Conservation (phyloP, 1,284 basidiomycete species). For the Blastosporella zonata region DNA sequence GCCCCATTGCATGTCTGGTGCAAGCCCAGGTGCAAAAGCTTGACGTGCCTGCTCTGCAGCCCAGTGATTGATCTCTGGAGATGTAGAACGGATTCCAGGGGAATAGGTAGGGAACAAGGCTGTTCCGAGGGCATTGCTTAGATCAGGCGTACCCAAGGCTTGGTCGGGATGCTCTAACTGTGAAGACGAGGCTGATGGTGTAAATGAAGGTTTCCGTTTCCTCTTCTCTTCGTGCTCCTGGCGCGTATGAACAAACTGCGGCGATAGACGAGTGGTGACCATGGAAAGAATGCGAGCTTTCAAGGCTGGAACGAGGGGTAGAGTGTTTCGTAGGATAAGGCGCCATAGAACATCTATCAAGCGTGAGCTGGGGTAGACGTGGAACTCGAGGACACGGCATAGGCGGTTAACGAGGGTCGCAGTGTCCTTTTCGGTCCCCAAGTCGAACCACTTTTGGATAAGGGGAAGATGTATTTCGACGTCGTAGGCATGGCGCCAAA, state of each 20-base stretch:
- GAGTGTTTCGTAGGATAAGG: constrained; percentile 23
- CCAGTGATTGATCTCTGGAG: constrained; percentile 26
- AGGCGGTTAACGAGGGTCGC: constrained; percentile 24
- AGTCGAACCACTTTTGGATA: constrained; percentile 29
- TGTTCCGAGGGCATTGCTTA: constrained; percentile 25
- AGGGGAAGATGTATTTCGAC: constrained; percentile 36
- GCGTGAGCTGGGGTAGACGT: constrained; percentile 24
- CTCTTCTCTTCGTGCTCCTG: not conserved
- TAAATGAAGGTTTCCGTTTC: not conserved
- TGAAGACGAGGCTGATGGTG: not conserved
- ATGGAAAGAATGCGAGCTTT: constrained; percentile 26
- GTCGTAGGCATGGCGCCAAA: constrained; percentile 26
- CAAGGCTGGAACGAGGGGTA: constrained; percentile 16
- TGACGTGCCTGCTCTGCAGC: constrained; percentile 23
- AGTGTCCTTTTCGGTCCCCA: constrained; percentile 19
- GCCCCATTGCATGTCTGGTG: constrained; percentile 31
- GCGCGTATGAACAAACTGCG: not conserved
- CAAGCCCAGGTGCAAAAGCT: constrained; percentile 25
- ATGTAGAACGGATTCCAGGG: constrained; percentile 14
- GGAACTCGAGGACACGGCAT: constrained; percentile 24
- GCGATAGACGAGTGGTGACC: constrained; percentile 24
- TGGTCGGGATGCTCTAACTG: constrained; percentile 5
- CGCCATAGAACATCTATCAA: constrained; percentile 32
- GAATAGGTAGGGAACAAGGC: constrained; percentile 23
- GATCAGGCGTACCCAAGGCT: constrained; percentile 19